Percentiles rank a stretch among this genome's conserved stretches.
These are phyloP conservation scores for Petunia secreta DNA, from an alignment of 257 asterid genomes.

Conservation along the genomic window DNA sequence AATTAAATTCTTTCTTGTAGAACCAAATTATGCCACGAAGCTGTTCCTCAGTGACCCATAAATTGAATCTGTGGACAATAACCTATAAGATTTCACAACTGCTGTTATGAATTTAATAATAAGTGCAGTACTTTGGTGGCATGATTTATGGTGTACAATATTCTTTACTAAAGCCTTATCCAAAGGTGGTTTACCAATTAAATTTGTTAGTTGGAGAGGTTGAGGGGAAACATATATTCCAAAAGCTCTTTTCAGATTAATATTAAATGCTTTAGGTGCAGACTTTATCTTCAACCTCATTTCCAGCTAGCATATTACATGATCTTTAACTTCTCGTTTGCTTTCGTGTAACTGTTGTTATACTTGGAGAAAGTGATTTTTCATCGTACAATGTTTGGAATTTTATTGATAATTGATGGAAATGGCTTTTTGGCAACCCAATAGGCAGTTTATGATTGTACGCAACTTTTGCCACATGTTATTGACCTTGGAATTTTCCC, in stretches of 20 bases:
- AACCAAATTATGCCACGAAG: background rate
- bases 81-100: background rate
- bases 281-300: background rate
- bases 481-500: background rate
- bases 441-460: background rate
- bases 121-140: background rate
- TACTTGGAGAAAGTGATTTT: constrained; percentile 16
- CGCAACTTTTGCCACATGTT: constrained; percentile 1
- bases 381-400: background rate
- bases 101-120: background rate
- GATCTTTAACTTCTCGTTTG: background rate
- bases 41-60: background rate
- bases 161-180: constrained; percentile 2
- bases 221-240: constrained; percentile 8
- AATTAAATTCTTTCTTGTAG: background rate
- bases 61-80: background rate
- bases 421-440: constrained; percentile 3
- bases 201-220: constrained; percentile 7
- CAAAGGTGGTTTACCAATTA: background rate
- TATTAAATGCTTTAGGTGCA: constrained; percentile 2
- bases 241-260: background rate
- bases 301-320: too few relatives aligned
- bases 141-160: background rate
- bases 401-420: background rate
- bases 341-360: background rate